Conservation (phyloP, 2,329 filamentous ascomycete genomes). For the Scortechinia acanthostroma region DNA sequence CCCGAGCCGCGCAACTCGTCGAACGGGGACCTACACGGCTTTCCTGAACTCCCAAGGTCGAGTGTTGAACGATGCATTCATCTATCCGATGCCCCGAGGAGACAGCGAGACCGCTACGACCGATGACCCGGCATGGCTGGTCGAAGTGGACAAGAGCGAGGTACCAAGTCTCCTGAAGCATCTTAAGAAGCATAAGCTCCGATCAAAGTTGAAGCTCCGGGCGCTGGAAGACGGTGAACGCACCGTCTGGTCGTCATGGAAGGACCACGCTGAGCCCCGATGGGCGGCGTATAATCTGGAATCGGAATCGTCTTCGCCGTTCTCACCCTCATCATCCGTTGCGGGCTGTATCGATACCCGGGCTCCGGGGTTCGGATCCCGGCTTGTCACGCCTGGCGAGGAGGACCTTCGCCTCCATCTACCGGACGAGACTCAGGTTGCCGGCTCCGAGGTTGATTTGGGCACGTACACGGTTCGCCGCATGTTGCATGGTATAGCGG, state of each 20-base stretch:
- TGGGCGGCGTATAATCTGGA: conserved; percentile 27
- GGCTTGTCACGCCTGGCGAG: conserved; percentile 23
- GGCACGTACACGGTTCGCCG: conserved; percentile 43
- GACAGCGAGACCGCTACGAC: not conserved
- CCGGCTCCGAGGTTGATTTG: conserved; percentile 17
- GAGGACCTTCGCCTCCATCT: conserved; percentile 19
- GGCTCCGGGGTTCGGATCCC: conserved; percentile 26
- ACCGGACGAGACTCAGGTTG: conserved; percentile 14
- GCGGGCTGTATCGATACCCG: conserved; percentile 25
- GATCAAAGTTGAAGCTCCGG: conserved; percentile 48
- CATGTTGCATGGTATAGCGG: conserved; percentile 49
- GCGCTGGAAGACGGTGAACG: conserved; percentile 41
- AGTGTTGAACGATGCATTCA: conserved; percentile 54
- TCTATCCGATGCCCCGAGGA: conserved; percentile 35
- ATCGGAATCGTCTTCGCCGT: conserved; percentile 17
- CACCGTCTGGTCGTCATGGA: conserved; percentile 45
- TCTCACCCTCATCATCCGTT: conserved; percentile 14
- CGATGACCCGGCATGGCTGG: conserved; percentile 34
- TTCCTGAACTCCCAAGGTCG: conserved; percentile 56
- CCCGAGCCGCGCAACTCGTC: conserved; percentile 16
- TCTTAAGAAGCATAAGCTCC: conserved; percentile 52
- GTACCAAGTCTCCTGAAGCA: conserved; percentile 39
- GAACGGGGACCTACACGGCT: conserved; percentile 41
- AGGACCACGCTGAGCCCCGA: conserved; percentile 23
- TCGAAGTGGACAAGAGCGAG: conserved; percentile 51